Conservation (phyloP, 345 rosid genomes). For the Limnanthes douglasii region DNA sequence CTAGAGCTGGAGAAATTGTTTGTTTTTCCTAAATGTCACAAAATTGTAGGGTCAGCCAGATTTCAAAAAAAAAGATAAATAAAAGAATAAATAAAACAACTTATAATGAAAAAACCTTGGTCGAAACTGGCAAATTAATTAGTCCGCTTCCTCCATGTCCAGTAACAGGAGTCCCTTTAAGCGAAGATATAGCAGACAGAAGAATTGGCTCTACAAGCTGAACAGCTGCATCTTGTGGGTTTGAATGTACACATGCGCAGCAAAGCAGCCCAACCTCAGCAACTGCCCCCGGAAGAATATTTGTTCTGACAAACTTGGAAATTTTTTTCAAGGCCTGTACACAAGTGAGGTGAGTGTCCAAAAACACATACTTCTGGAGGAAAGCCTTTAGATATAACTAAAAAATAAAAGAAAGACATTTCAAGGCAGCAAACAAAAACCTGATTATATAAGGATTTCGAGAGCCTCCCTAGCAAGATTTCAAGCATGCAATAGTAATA, state of each 20-base stretch:
- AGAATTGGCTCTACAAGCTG: constrained; percentile 84
- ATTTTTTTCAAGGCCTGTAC: constrained; percentile 89
- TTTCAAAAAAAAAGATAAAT: too few relatives aligned
- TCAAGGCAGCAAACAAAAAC: constrained; percentile 20
- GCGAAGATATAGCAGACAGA: constrained; percentile 60
- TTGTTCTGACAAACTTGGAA: constrained; percentile 81
- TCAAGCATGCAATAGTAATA: constrained; percentile 97
- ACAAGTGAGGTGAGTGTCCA: constrained; percentile 8
- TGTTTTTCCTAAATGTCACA: constrained; percentile 38
- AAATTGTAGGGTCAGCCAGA: constrained; percentile 3
- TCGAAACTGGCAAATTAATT: constrained; percentile 26
- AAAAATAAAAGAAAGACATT: too few relatives aligned
- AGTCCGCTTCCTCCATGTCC: constrained; percentile 82
- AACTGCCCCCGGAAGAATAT: constrained; percentile 96
- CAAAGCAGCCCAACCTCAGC: constrained; percentile 99
- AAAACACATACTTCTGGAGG: not conserved
- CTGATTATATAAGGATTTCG: constrained; percentile 78
- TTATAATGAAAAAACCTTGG: constrained; percentile 42
- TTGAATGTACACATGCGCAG: constrained; percentile 92
- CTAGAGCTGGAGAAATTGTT: constrained; percentile 87
- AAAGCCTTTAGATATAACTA: too few relatives aligned
- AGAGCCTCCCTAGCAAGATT: constrained; percentile 81
- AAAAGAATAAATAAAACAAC: constrained; percentile 15
- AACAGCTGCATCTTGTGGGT: constrained; percentile 83
- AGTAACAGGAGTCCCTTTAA: constrained; percentile 73